Evolutionary conservation across 2,329 filamentous ascomycete genomes (phyloP), one percentile per base, ranked within the genome.

Genomic region (Neonectria sp.): DNA sequence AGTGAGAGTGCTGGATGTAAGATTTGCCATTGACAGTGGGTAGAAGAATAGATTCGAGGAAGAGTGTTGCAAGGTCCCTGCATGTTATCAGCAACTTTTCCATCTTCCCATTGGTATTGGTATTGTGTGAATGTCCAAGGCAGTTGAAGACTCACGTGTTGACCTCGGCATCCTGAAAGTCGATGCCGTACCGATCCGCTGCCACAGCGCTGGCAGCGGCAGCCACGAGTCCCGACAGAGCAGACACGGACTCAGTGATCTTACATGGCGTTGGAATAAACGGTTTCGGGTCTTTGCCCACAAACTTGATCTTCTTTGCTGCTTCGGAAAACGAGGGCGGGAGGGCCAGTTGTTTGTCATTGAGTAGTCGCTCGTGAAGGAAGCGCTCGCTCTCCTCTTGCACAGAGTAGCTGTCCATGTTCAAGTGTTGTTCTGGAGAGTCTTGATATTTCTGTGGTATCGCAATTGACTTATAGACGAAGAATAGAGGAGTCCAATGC

Each of bases 1-100:
- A 27, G 29, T 51, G 35, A 1, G 78, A 74, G 17, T 66, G 55
- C 24, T 63, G 68, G 4, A 61, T 69, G 17, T 67, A 71, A 17
- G 55, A 49, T 52, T 68, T 66, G 49, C 66, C 70, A 21, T 60
- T 60, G 15, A 72, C 33, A 2, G 53, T 59, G 7, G 71, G 69
- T 12, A 73, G 65, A 15, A 73, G 45, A 11, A 72, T 35, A 2
- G 67, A 69, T n/a, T 68, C 71, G 15, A 73, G 49, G 51, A 73
- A 73, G 6, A 73, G 48, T 6, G 69, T 71, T 3, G 71, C 65
- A 12, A 65, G 35, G 25, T 73, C 71, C 1, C 60, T 68, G 12
- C 35, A 4, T 15, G 2, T 15, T 25, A n/a, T 53, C 21, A 53
- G 31, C 6, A 35, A 24, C 31, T 11, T 24, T 6, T 24, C 4